Base-by-base conservation (phyloP, 805 yeast species). In the Torulaspora quercuum region DNA sequence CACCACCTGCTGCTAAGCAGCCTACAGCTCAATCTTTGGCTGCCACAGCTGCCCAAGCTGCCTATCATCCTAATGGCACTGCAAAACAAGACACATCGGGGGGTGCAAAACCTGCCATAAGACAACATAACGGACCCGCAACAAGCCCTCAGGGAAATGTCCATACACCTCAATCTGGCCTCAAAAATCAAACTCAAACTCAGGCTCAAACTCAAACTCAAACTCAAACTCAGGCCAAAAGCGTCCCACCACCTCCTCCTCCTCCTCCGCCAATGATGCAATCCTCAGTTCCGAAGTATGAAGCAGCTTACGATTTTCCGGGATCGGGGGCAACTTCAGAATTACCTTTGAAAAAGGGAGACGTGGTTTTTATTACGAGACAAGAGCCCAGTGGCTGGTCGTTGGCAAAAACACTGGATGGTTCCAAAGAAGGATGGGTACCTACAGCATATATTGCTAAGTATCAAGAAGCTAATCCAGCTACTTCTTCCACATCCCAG, bases 381-480 rank as follows among this genome's bases (percentile, higher is more conserved):
- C 78, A 82, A 46, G 85, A 82, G 39, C 78, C 80, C 29, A 89
- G 85, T 44, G 95, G 96, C 11, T 92, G 99, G 99, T 90, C 95
- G 51, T 70, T 92, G 40, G 97, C 88, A 7, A 83, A 82, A 57
- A 70, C 77, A 21, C 59, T 81, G 43, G 89, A 82, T 53, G 92
- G 84, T 25, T 55, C 80, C 1, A 74, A 68, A 39, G 92, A 88
- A 59, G 99, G 99, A 4, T 92, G 98, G 98, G 90, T 92, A 8
- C 99, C 99, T 9, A 82, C 92, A 14, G 84, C 89, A n/a, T 92
- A 89, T 57, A 77, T 90, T 53, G 78, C 69, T 13, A 77, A 75
- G 42, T 76, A 81, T 23, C 61, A 67, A 0, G 61, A 57, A 9
- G 53, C 55, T 3, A 36, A 57, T 0, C 47, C 65, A 2, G 57